A percentile compares a stretch with the other conserved stretches of the same genome.
Evolutionary conservation across 1,139 yeast species (phyloP).

Genomic region (Suhomyces bokatorum): DNA sequence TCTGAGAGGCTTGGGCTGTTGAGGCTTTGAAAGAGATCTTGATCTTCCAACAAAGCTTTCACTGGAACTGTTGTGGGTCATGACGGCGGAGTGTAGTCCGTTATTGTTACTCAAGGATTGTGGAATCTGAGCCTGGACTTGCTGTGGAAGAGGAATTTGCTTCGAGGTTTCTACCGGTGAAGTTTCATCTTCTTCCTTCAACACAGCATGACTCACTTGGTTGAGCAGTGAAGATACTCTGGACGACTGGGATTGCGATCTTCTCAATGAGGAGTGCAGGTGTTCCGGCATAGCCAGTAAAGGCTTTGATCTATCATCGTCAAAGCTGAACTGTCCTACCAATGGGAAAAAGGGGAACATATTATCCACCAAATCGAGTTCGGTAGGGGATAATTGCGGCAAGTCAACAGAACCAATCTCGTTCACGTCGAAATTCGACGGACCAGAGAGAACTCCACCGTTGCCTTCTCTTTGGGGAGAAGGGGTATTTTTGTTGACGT

Average conservation of each 20-base stretch:
- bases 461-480: slow-evolving; percentile 3
- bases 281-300: slow-evolving; percentile 31
- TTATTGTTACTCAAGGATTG: not conserved
- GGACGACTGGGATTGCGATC: slow-evolving; percentile 11
- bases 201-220: slow-evolving; percentile 6
- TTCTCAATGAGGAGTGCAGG: slow-evolving; percentile 3
- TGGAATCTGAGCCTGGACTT: not conserved
- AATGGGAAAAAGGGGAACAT: slow-evolving; percentile 56
- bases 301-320: slow-evolving; percentile 38
- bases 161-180: not conserved
- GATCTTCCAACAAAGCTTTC: slow-evolving; percentile 6
- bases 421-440: slow-evolving; percentile 7
- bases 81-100: not conserved
- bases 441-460: not conserved
- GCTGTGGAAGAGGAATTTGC: not conserved
- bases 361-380: slow-evolving; percentile 22
- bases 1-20: slow-evolving; percentile 25
- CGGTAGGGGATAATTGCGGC: slow-evolving; percentile 16
- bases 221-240: slow-evolving; percentile 9
- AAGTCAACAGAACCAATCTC: slow-evolving; percentile 10
- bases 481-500: slow-evolving; percentile 7
- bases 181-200: slow-evolving; percentile 6
- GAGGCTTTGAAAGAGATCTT: slow-evolving; percentile 12
- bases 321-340: slow-evolving; percentile 48
- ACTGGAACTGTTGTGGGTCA: slow-evolving; percentile 6